Percentiles rank a stretch among this genome's conserved stretches.
Conservation (phyloP, 140 eudicot genomes). For the Flaveria floridana region DNA sequence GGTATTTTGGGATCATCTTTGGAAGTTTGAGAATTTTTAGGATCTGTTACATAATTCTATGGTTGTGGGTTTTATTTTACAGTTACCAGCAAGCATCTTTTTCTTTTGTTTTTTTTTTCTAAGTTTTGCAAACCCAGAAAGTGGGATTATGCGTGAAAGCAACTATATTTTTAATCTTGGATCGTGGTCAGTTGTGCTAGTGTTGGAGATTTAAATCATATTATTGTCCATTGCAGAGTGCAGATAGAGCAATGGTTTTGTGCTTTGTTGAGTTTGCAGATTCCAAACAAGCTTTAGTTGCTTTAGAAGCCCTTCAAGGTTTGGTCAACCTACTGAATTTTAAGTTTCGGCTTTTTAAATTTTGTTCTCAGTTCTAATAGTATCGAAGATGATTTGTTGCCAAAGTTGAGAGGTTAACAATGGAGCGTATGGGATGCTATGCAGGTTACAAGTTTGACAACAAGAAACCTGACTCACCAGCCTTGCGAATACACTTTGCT, state of each 20-base stretch:
- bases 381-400: not conserved
- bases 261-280: constrained; percentile 36
- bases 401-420: constrained; percentile 9
- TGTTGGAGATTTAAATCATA: constrained; percentile 15
- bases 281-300: constrained; percentile 27
- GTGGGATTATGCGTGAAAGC: not conserved
- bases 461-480: constrained; percentile 35
- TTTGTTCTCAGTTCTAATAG: not conserved
- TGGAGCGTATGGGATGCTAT: constrained; percentile 17
- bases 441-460: constrained; percentile 36
- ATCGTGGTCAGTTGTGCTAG: not conserved
- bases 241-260: constrained; percentile 32
- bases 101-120: not conserved
- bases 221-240: constrained; percentile 19
- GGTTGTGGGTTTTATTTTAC: not conserved
- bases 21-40: not conserved
- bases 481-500: constrained; percentile 33
- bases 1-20: not conserved
- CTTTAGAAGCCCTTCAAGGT: constrained; percentile 39
- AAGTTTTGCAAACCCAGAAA: constrained; percentile 1
- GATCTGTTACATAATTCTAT: not conserved
- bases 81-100: not conserved
- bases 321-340: not conserved
- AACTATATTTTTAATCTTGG: not conserved
- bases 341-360: not conserved